Conservation (phyloP, 78 protist genomes). For the Polysphondylium violaceum region DNA sequence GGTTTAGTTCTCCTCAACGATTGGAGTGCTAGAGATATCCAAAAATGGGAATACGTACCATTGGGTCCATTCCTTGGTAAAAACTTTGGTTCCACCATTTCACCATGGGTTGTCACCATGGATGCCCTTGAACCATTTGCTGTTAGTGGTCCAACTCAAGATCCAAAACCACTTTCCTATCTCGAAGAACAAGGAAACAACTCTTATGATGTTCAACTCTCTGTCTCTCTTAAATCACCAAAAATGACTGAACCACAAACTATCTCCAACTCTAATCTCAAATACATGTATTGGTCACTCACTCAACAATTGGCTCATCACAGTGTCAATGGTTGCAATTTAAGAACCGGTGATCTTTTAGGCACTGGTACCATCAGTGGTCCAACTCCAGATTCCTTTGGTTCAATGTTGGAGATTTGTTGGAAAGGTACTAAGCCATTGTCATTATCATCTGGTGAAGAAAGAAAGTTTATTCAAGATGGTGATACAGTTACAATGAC, state of each 20-base stretch:
- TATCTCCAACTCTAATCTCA: conserved; percentile 73
- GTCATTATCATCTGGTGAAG: conserved; percentile 56
- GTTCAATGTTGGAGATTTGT: conserved; percentile 92
- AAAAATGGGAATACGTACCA: conserved; percentile 96
- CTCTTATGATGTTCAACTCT: conserved; percentile 81
- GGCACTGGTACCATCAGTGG: conserved; percentile 97
- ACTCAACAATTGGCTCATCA: conserved; percentile 96
- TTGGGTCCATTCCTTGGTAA: conserved; percentile 97
- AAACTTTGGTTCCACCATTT: conserved; percentile 94
- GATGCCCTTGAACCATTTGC: conserved; percentile 95
- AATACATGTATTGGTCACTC: conserved; percentile 94
- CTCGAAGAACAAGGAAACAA: conserved; percentile 78
- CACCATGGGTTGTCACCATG: conserved; percentile 97
- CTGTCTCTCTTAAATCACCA: conserved; percentile 33
- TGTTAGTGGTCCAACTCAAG: conserved; percentile 75
- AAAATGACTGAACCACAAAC: conserved; percentile 13
- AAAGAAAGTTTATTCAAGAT: conserved; percentile 88
- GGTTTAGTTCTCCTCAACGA: conserved; percentile 95
- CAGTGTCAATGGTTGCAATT: conserved; percentile 92
- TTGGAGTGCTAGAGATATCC: conserved; percentile 96
- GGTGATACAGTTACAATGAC: conserved; percentile 88
- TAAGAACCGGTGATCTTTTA: conserved; percentile 92
- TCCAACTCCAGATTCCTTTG: conserved; percentile 83
- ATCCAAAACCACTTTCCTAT: conserved; percentile 87
- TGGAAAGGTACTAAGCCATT: conserved; percentile 91